A percentile compares a stretch with the other conserved stretches of the same genome.
These are phyloP conservation scores for Klebsormidium nitens DNA, from an alignment of 139 green algal genomes.

Conservation along the genomic window DNA sequence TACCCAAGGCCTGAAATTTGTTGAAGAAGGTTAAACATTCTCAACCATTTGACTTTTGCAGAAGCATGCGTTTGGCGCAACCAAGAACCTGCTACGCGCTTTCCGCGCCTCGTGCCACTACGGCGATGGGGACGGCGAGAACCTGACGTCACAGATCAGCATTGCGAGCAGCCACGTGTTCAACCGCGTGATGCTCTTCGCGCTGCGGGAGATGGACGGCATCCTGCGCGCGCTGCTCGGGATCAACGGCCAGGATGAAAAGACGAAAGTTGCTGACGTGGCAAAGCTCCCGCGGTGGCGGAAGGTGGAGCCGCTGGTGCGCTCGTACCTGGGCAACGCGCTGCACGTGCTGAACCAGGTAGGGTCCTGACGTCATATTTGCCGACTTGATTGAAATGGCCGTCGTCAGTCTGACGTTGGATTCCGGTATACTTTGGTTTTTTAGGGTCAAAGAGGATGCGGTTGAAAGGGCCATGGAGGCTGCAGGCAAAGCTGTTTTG, in stretches of 20 bases:
- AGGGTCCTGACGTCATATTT: too few species aligned
- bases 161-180: slow-evolving; percentile 69
- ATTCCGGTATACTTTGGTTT: too few species aligned
- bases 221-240: slow-evolving; percentile 66
- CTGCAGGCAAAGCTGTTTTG: too few species aligned
- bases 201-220: slow-evolving; percentile 70
- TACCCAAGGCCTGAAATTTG: too few species aligned
- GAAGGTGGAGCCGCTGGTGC: slow-evolving; percentile 74
- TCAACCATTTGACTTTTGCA: neutral
- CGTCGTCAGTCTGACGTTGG: too few species aligned
- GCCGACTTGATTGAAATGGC: too few species aligned
- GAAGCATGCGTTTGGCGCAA: slow-evolving; percentile 15
- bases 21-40: neutral
- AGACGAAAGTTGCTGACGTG: neutral
- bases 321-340: slow-evolving; percentile 88
- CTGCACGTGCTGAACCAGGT: slow-evolving; percentile 74
- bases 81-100: slow-evolving; percentile 44
- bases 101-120: slow-evolving; percentile 84
- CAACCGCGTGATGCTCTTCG: slow-evolving; percentile 78
- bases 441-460: too few species aligned
- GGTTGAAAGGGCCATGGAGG: too few species aligned
- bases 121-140: slow-evolving; percentile 53
- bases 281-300: slow-evolving; percentile 45
- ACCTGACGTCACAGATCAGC: slow-evolving; percentile 39
- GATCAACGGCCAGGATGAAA: slow-evolving; percentile 2